A percentile compares a stretch with the other conserved stretches of the same genome.
Evolutionary conservation across 441 rosid species (phyloP).

Genomic region (Croton laevigatus): DNA sequence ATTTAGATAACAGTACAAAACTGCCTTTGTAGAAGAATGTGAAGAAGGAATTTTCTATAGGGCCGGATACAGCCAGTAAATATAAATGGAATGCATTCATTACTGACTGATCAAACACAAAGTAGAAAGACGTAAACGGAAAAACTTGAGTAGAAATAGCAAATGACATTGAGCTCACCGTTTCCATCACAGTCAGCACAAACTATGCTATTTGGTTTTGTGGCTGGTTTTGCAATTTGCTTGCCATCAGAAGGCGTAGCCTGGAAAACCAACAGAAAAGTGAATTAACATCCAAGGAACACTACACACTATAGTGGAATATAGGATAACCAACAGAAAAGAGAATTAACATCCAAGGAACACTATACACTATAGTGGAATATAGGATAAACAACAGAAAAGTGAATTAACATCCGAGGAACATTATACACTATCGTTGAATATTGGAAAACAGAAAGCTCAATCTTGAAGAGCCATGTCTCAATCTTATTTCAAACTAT

Average conservation of each 20-base stretch:
- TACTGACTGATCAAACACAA: neutral
- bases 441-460: conserved; percentile 9
- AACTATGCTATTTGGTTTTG: conserved; percentile 63
- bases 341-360: conserved; percentile 11
- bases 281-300: conserved; percentile 11
- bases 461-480: neutral
- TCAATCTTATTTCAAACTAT: neutral
- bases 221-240: conserved; percentile 33
- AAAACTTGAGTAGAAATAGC: neutral
- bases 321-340: conserved; percentile 26
- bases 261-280: conserved; percentile 37
- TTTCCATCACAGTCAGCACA: conserved; percentile 45
- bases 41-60: conserved; percentile 4
- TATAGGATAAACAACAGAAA: conserved; percentile 27
- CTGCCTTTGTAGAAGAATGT: neutral
- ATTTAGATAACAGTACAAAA: neutral
- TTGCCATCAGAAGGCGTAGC: conserved; percentile 36
- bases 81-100: neutral
- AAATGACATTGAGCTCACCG: conserved; percentile 41
- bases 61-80: neutral
- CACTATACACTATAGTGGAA: neutral
- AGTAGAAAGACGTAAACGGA: neutral
- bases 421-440: neutral
- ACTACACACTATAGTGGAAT: neutral
- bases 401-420: conserved; percentile 10